Evolutionary conservation across 139 green algal species (phyloP), one percentile per base, ranked within the genome.

Genomic region (Micromonas commoda): DNA sequence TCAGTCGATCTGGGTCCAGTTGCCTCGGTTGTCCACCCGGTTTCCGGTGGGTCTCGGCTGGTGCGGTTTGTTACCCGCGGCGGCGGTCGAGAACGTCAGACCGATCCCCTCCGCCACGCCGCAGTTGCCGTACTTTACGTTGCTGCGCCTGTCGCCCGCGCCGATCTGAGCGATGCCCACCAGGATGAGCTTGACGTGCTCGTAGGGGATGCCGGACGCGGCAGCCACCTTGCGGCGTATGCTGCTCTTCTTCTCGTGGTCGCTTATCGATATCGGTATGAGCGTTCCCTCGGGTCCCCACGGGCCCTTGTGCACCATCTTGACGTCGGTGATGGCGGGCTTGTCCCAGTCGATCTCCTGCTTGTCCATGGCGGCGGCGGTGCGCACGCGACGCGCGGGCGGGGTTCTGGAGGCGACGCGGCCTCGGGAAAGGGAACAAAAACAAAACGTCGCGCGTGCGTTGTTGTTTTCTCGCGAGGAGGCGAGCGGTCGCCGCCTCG

Each of bases 231-330:
- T 38, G 23, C 68, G 37, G 4, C 34, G 60, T n/a, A 75, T 33
- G 29, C 35, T 28, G 37, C 5, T 35, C 68, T 75, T 75, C 24
- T 26, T 29, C 52, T 75, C 68, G 6, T 1, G 20, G 21, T 75
- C 37, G 0, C 61, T 26, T 5, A 75, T 24, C 23, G 33, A 34
- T 19, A 75, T 26, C 2, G 4, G 0, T 13, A 75, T 63, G 21
- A 75, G 37, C n/a, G 37, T 64, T 2, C 68, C 68, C 32, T 32
- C 16, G 0, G n/a, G 19, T 23, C 68, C 68, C 68, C 68, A 75
- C 35, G 68, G 35, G 5, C 68, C 68, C 24, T 63, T 63, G 37
- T 75, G 68, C 20, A 75, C 34, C 68, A 75, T 75, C 68, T 75
- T 68, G 35, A 57, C 45, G 9, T 57, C 45, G 9, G 45, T 57